Percentiles rank a stretch among this genome's conserved stretches.
phyloP scores from a whole-genome alignment of 768 basidiomycete genomes.

The Lenzites betulinus region DNA sequence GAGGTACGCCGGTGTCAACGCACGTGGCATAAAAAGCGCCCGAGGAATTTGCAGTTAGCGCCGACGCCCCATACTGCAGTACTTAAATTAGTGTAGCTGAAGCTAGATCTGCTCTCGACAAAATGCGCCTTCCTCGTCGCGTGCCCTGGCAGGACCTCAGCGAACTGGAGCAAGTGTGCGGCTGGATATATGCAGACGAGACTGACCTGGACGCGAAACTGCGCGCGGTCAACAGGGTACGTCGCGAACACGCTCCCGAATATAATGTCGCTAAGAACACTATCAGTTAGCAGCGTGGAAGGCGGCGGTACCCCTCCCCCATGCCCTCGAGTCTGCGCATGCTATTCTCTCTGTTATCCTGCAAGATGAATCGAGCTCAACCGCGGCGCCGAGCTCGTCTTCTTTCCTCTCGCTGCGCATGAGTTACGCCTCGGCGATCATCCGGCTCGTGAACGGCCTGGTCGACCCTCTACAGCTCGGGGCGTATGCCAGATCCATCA shows the following conservation, averaged over 20 bases:
- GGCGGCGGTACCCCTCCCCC: slow-evolving; percentile 72
- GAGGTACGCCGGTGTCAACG: too few relatives aligned
- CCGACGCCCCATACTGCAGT: background rate
- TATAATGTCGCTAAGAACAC: background rate
- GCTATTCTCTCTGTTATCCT: slow-evolving; percentile 60
- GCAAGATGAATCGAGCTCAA: slow-evolving; percentile 44
- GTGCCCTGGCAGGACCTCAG: slow-evolving; percentile 73
- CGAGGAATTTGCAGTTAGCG: background rate
- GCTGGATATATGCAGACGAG: slow-evolving; percentile 73
- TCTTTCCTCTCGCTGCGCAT: slow-evolving; percentile 61
- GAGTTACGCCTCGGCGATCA: slow-evolving; percentile 77
- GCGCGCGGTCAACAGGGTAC: slow-evolving; percentile 65
- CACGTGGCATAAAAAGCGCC: too few relatives aligned
- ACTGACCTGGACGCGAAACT: slow-evolving; percentile 55
- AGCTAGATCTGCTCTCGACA: background rate
- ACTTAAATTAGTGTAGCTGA: background rate
- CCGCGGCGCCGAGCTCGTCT: slow-evolving; percentile 1
- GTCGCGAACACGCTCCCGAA: slow-evolving; percentile 25
- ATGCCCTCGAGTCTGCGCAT: slow-evolving; percentile 75
- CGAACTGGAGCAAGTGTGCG: slow-evolving; percentile 76
- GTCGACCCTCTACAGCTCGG: slow-evolving; percentile 94
- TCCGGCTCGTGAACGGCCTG: slow-evolving; percentile 90
- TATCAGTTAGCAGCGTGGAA: slow-evolving; percentile 85
- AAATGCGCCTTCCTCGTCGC: slow-evolving; percentile 75
- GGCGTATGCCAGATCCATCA: slow-evolving; percentile 87